phyloP scores from a whole-genome alignment of 148 eudicot species.

The Rhododendron ferrugineum region DNA sequence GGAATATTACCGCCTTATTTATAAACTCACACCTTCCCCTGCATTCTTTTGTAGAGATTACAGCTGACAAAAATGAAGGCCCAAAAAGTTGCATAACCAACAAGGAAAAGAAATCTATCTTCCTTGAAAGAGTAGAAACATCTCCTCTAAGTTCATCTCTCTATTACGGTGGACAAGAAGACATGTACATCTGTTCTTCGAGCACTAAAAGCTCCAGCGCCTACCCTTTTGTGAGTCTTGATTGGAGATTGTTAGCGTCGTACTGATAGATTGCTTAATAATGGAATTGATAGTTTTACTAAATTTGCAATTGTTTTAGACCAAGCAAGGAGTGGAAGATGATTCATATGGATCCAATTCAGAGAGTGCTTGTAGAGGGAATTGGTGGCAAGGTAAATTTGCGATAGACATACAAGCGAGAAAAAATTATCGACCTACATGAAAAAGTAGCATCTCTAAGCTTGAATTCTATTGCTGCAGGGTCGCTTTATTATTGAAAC shows the following conservation, averaged over 20 bases:
- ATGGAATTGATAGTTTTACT: neutral
- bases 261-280: neutral
- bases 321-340: constrained; percentile 25
- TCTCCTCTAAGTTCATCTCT: constrained; percentile 33
- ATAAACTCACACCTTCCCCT: neutral
- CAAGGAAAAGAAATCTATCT: constrained; percentile 16
- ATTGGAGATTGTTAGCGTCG: neutral
- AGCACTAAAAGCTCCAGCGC: neutral
- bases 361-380: constrained; percentile 26
- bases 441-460: neutral
- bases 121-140: constrained; percentile 22
- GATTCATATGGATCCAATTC: constrained; percentile 18
- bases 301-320: constrained; percentile 17
- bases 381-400: constrained; percentile 45
- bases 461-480: constrained; percentile 19
- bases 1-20: neutral
- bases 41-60: constrained; percentile 11
- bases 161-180: constrained; percentile 35
- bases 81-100: neutral
- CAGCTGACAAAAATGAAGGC: constrained; percentile 10
- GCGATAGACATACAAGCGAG: neutral
- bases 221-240: neutral
- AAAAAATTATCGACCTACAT: neutral
- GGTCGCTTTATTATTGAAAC: constrained; percentile 32
- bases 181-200: constrained; percentile 22